These are phyloP conservation scores for Thuja plicata DNA, from an alignment of 83 land plant genomes.

Conservation along the genomic window DNA sequence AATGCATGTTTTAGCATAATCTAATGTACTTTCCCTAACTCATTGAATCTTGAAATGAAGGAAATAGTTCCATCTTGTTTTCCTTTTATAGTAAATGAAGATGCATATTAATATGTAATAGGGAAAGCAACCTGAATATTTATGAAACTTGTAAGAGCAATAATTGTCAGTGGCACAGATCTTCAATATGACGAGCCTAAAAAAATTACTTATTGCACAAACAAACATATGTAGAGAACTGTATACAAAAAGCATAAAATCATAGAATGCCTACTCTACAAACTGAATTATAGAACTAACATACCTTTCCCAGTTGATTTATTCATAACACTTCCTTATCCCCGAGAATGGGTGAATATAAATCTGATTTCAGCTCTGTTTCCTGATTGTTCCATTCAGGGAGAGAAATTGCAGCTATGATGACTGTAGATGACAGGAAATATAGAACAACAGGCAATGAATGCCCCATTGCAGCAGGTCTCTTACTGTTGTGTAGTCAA, in stretches of 20 bases:
- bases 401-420: neutral
- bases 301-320: conserved; percentile 71
- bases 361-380: neutral
- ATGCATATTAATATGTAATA: neutral
- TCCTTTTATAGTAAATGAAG: neutral
- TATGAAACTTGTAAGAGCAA: neutral
- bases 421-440: neutral
- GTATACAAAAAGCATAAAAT: neutral
- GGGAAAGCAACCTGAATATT: neutral
- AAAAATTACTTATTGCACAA: neutral
- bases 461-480: neutral
- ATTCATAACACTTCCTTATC: conserved; percentile 78
- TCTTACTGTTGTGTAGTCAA: no score
- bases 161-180: neutral
- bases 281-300: neutral
- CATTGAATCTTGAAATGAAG: neutral
- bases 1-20: neutral
- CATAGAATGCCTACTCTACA: neutral
- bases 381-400: conserved; percentile 10
- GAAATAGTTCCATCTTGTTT: no score
- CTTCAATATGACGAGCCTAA: neutral
- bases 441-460: neutral
- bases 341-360: conserved; percentile 40
- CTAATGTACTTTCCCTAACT: neutral
- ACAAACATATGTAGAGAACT: neutral